Percentiles rank a stretch among this genome's conserved stretches.
Conservation (phyloP, 208 protist genomes). For the Phytomonas sp. region DNA sequence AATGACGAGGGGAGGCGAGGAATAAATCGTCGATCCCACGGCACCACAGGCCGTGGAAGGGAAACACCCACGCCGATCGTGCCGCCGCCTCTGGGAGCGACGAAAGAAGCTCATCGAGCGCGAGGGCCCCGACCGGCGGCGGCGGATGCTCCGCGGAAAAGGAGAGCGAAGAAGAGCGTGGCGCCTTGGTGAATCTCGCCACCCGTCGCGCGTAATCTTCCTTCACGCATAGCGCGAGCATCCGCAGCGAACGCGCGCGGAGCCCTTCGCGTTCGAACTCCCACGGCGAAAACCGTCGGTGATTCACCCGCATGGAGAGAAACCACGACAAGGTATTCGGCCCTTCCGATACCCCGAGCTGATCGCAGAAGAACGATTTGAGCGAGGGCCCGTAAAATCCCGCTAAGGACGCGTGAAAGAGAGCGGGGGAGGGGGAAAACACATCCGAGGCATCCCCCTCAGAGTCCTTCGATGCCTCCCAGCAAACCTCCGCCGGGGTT, state of each 20-base stretch:
- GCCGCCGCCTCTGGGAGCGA: constrained; percentile 12
- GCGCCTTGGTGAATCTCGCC: constrained; percentile 30
- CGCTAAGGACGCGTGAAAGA: too few relatives aligned
- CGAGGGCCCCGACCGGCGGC: background rate
- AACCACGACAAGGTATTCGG: too few relatives aligned
- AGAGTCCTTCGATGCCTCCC: constrained; percentile 20
- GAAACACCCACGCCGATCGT: constrained; percentile 17
- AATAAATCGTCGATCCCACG: constrained; percentile 40
- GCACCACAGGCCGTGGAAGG: constrained; percentile 24
- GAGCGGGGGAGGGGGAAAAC: too few relatives aligned
- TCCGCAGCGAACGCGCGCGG: constrained; percentile 22
- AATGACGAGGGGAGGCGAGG: constrained; percentile 39
- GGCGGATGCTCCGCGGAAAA: constrained; percentile 2
- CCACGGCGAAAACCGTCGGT: constrained; percentile 17
- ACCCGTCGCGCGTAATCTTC: too few relatives aligned
- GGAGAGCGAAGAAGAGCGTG: constrained; percentile 9
- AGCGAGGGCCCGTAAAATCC: too few relatives aligned
- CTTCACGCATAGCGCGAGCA: too few relatives aligned
- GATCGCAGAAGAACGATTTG: too few relatives aligned
- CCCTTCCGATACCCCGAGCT: too few relatives aligned
- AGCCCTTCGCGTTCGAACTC: constrained; percentile 18
- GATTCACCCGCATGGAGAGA: too few relatives aligned
- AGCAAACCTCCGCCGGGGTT: constrained; percentile 35
- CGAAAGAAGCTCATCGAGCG: constrained; percentile 8
- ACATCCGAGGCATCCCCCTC: too few relatives aligned